A percentile compares a stretch with the other conserved stretches of the same genome.
phyloP scores from a whole-genome alignment of 2,329 filamentous ascomycete genomes.

The Nemania sp. region DNA sequence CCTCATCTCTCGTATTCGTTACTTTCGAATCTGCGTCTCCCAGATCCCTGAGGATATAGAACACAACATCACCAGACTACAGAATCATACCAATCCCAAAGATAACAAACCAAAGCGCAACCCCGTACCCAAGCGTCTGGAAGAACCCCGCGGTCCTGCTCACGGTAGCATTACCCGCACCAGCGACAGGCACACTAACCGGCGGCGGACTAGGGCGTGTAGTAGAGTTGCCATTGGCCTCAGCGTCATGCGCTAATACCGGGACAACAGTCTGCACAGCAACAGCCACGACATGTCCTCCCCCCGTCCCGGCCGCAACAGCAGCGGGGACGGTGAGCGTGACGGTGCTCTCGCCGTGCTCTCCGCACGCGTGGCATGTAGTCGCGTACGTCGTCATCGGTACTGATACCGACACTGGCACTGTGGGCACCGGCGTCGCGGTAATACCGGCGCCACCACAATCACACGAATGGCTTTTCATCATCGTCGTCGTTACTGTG shows the following conservation, averaged over 20 bases:
- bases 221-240: background rate
- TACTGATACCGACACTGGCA: conserved; percentile 19
- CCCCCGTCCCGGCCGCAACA: conserved; percentile 35
- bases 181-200: conserved; percentile 19
- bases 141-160: conserved; percentile 17
- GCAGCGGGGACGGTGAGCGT: conserved; percentile 52
- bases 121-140: conserved; percentile 37
- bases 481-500: conserved; percentile 40
- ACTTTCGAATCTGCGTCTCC: no score
- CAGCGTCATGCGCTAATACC: conserved; percentile 23
- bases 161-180: conserved; percentile 12
- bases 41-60: no score
- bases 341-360: conserved; percentile 49
- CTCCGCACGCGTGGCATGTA: conserved; percentile 51
- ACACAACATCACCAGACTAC: conserved; percentile 31
- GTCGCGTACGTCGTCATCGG: conserved; percentile 50
- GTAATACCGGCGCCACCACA: background rate
- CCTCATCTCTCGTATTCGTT: no score
- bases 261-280: conserved; percentile 48
- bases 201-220: background rate
- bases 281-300: conserved; percentile 32
- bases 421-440: background rate
- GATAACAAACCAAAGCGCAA: conserved; percentile 43
- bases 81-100: conserved; percentile 44
- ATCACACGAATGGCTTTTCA: background rate